Evolutionary conservation across 2,329 filamentous ascomycete genomes (phyloP).

Genomic region (Parastagonospora avenae): DNA sequence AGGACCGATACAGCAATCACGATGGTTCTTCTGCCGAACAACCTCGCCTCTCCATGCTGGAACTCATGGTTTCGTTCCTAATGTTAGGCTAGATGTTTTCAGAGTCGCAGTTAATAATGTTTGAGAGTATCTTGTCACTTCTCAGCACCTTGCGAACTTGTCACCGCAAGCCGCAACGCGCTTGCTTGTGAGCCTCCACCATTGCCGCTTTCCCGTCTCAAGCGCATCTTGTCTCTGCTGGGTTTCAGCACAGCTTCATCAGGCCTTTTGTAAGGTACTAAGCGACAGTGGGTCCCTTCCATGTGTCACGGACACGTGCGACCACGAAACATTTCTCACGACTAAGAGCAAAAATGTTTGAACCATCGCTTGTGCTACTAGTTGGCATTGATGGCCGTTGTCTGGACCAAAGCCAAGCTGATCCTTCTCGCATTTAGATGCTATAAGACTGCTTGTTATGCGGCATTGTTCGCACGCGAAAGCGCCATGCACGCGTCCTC

Average conservation of each 20-base stretch:
- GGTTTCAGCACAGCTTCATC: constrained; percentile 27
- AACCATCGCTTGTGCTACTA: background rate
- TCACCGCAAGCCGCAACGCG: background rate
- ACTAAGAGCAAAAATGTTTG: background rate
- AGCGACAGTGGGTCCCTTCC: background rate
- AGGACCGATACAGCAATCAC: background rate
- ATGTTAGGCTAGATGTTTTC: no score
- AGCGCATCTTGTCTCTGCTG: constrained; percentile 19
- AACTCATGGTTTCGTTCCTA: background rate
- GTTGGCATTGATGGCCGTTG: background rate
- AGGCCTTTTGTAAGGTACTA: constrained; percentile 12
- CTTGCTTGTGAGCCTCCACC: background rate
- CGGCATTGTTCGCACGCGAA: no score
- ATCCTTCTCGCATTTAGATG: no score
- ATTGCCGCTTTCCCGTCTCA: constrained; percentile 14
- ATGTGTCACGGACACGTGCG: constrained; percentile 5
- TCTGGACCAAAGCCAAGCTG: background rate
- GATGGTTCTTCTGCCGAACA: background rate
- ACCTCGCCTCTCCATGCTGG: background rate
- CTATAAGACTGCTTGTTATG: no score
- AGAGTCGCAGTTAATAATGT: no score
- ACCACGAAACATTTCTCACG: background rate
- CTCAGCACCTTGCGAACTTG: no score
- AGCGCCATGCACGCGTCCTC: no score
- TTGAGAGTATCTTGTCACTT: no score